Base-by-base conservation (phyloP, 805 yeast species). In the Tetrapisispora pingtungensis region DNA sequence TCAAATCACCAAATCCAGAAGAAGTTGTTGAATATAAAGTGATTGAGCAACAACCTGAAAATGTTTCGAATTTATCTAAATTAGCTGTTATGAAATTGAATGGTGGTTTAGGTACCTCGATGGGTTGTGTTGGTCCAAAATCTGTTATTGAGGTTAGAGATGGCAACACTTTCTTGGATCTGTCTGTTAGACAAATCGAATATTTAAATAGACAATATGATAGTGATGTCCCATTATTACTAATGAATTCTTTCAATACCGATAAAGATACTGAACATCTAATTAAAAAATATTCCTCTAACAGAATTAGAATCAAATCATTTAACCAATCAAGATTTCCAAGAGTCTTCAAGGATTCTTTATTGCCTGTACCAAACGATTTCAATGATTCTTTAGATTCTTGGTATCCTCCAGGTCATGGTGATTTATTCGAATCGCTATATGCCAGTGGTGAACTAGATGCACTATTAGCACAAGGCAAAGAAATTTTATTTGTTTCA, bases 401-500 rank as follows among this genome's bases (percentile, higher is more conserved):
- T 46, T 93, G 98, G 98, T 93, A 93, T 65, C 98, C 98, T 41
- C 98, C 98, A n/a, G 98, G 98, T 43, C 98, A 93, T 67, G 98
- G 98, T 69, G 98, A 93, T 69, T 71, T 93, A 65, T 93, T 89
- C 55, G 98, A 93, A 71, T 73, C 93, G 19, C 73, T 93, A 61
- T 80, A 84, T 48, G 78, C 85, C 46, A 81, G 95, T 12, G 98
- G 98, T 48, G 93, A 90, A 62, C 75, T 93, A 53, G 97, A 93
- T 62, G 79, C 83, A 49, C 75, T 93, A 52, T 73, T 93, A 51
- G 86, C 81, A 43, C 90, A 86, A 62, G 98, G 98, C 55, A 87
- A 93, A 72, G 98, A 93, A 71, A 74, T 86, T 49, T 72, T 93
- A 60, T 93, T 93, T 59, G 97, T 93, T 37, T 90, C 97, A 49